Evolutionary conservation across 768 basidiomycete genomes (phyloP).

Genomic region (Kwoniella dejecticola): DNA sequence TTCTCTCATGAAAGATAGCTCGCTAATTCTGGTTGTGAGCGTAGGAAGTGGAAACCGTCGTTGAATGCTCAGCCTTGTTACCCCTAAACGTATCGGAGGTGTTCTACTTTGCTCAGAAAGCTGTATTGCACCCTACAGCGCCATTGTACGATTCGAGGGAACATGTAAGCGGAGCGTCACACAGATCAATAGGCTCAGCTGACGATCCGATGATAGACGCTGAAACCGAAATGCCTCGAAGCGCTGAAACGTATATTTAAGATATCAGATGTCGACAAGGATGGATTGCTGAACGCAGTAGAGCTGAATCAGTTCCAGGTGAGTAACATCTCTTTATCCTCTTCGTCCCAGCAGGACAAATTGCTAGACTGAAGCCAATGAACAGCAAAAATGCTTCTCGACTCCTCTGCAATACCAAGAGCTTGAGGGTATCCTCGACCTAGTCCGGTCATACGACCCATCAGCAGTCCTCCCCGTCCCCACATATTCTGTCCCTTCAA

Average conservation of each 20-base stretch:
- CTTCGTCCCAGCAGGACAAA: background rate
- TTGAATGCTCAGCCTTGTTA: slow-evolving; percentile 85
- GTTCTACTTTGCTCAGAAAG: slow-evolving; percentile 98
- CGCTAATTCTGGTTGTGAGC: too few relatives aligned
- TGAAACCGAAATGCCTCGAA: slow-evolving; percentile 87
- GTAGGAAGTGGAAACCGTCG: slow-evolving; percentile 97
- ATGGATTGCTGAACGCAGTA: slow-evolving; percentile 81
- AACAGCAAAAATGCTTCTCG: slow-evolving; percentile 89
- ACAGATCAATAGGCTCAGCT: background rate
- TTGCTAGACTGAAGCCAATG: background rate
- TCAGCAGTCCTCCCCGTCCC: slow-evolving; percentile 65
- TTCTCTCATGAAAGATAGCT: too few relatives aligned
- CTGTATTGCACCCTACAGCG: slow-evolving; percentile 93
- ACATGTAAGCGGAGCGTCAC: slow-evolving; percentile 64
- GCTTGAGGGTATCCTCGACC: slow-evolving; percentile 91
- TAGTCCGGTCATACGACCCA: slow-evolving; percentile 77
- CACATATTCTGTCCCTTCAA: slow-evolving; percentile 37
- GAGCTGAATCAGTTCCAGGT: slow-evolving; percentile 98
- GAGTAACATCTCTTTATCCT: slow-evolving; percentile 30
- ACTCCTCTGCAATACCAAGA: slow-evolving; percentile 88
- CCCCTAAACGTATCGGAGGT: slow-evolving; percentile 93
- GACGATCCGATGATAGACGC: slow-evolving; percentile 61
- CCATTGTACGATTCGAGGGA: slow-evolving; percentile 95
- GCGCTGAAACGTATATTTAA: slow-evolving; percentile 94
- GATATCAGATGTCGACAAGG: slow-evolving; percentile 91